These are phyloP conservation scores for Dendryphion nanum DNA, from an alignment of 2,329 filamentous ascomycete species.

Conservation along the genomic window DNA sequence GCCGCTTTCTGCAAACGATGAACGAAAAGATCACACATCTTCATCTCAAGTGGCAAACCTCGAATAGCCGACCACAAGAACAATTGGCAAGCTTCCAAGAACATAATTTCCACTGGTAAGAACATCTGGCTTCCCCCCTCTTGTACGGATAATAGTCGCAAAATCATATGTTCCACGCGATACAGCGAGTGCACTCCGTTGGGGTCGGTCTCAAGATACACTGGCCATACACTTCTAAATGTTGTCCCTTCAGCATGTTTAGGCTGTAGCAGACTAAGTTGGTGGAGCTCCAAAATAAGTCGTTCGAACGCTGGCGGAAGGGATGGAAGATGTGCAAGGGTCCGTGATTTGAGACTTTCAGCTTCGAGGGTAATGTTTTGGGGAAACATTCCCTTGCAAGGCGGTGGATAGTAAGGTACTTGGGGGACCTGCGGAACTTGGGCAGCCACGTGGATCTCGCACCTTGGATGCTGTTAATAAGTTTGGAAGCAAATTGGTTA, in stretches of 20 bases:
- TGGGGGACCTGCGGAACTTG: slow-evolving; percentile 13
- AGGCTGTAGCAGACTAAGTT: background rate
- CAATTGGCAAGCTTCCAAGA: slow-evolving; percentile 16
- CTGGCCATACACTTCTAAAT: background rate
- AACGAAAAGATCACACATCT: slow-evolving; percentile 16
- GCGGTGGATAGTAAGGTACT: slow-evolving; percentile 10
- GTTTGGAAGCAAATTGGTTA: background rate
- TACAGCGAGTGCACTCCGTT: slow-evolving; percentile 13
- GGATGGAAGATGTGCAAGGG: background rate
- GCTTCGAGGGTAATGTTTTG: background rate
- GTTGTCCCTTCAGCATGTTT: too few species aligned
- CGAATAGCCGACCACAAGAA: slow-evolving; percentile 16
- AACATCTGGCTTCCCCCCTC: slow-evolving; percentile 3
- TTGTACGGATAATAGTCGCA: slow-evolving; percentile 13
- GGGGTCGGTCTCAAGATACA: slow-evolving; percentile 3
- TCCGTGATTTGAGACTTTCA: background rate
- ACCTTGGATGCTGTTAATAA: slow-evolving; percentile 6
- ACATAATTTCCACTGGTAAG: slow-evolving; percentile 15
- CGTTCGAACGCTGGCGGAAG: background rate
- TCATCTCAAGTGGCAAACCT: slow-evolving; percentile 14
- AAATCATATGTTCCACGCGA: slow-evolving; percentile 12
- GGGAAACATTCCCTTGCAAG: background rate
- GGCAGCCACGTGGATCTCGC: slow-evolving; percentile 19
- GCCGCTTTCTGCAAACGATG: slow-evolving; percentile 16
- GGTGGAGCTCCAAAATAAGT: background rate